Evolutionary conservation across 148 eudicot genomes (phyloP), one percentile per base, ranked within the genome.

Genomic region (Rheum nobile): DNA sequence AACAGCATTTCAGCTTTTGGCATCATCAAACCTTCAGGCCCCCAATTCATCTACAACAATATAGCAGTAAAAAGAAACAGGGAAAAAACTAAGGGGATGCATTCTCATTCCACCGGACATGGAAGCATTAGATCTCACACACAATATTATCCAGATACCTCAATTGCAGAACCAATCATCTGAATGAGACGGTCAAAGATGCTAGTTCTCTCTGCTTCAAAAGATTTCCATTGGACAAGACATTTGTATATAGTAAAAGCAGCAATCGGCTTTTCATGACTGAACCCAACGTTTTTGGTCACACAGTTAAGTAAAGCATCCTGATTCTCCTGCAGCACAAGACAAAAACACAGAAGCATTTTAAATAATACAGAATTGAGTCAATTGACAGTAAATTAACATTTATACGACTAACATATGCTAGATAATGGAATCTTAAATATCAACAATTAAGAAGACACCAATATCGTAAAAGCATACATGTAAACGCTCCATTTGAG

Each of bases 151-250:
- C 46, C 44, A 72, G 41, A 79, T 85, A 95, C 99, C 99, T 92
- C 96, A 78, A 95, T 88, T 71, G 99, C 94, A 55, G 97, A 88
- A 78, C 97, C 97, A 75, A 92, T 85, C 94, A 92, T 92, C 85
- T 92, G 96, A 80, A 95, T 87, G 67, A 95, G 92, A 75, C 97
- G 93, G 81, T 95, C 99, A 85, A 91, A 95, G 76, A 92, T 97
- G 54, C 97, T 95, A 72, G 99, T 95, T 75, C 87, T 85, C 80
- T 95, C 99, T 5, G 97, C 96, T 89, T 95, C 99, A 86, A 95
- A 95, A 71, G 97, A 95, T 85, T 92, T 95, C 99, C 99, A 95
- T 57, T 92, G 92, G 71, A 92, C 81, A 76, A 95, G 97, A 75
- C 97, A 95, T 82, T 92, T 95, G 80, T 90, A 95, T 44, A 92